Base-by-base conservation (phyloP, 2,329 filamentous ascomycete genomes). In the Cladosporium sp. region DNA sequence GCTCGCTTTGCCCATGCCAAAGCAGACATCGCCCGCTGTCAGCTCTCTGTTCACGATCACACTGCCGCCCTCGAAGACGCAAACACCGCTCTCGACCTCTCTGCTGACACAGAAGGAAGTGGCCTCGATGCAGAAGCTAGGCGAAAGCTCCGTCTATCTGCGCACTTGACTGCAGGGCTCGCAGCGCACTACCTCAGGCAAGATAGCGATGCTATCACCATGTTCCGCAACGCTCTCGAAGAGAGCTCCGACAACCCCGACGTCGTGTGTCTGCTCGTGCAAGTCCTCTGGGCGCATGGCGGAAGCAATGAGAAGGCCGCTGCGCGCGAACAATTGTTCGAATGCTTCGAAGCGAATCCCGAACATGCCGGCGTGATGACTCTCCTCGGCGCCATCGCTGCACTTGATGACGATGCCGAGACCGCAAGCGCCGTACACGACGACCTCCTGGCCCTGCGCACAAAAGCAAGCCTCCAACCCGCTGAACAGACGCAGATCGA, bases 241-340 rank as follows among this genome's bases (percentile, higher is more conserved):
- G 91, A 96, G 70, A 91, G 89, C 1, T 77, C 83, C 28, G 83
- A 83, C 36, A 86, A 91, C 60, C 88, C 92, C 0, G 91, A 97
- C 68, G 88, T 93, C 1, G 86, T 91, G 0, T 97, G 92, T 67
- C 79, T 97, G 12, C 79, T 97, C 12, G 89, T 92, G 0, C 91
- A 97, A 73, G 89, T 97, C 0, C 80, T 97, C 0, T 99, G 94
- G 93, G 92, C 92, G 0, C 91, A 90, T 62, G 91, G 90, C 8
- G 85, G 86, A 0, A 83, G 87, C 6, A 80, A 86, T 0, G 89
- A 92, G 56, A 84, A 87, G 47, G 84, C 87, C 50, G 85, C 89
- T 60, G 92, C 93, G 15, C 83, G 91, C 3, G 85, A 89, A 53
- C 83, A 90, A 62, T 80, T 99, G 0, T 93, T 96, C 66, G 86